Conservation (phyloP, 2,329 filamentous ascomycete genomes). For the Atkinsonella hypoxylon region DNA sequence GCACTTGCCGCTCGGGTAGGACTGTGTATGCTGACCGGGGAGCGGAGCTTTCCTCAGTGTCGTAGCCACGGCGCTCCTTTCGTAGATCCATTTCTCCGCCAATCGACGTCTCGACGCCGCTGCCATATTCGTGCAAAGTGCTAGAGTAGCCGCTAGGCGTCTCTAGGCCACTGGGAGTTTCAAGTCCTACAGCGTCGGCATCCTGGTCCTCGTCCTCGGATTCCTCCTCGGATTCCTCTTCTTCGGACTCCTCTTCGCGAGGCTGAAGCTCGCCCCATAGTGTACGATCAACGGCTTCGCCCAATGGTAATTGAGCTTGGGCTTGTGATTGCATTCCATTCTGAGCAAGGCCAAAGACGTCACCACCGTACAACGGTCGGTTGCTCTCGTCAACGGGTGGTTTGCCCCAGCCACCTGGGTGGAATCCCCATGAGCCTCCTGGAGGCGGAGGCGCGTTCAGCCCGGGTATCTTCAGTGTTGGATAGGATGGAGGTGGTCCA, state of each 20-base stretch:
- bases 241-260: slow-evolving; percentile 61
- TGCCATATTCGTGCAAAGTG: slow-evolving; percentile 66
- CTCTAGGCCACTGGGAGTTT: slow-evolving; percentile 66
- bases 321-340: slow-evolving; percentile 26
- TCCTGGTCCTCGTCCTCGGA: slow-evolving; percentile 37
- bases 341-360: slow-evolving; percentile 71
- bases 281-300: slow-evolving; percentile 73
- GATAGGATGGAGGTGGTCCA: slow-evolving; percentile 87
- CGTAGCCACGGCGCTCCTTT: slow-evolving; percentile 68
- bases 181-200: slow-evolving; percentile 51
- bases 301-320: slow-evolving; percentile 31
- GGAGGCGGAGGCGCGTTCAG: slow-evolving; percentile 86
- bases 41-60: slow-evolving; percentile 68
- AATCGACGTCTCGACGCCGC: slow-evolving; percentile 59
- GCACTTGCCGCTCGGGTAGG: slow-evolving; percentile 75
- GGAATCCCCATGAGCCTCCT: slow-evolving; percentile 87
- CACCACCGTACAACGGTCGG: slow-evolving; percentile 80
- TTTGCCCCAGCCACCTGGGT: slow-evolving; percentile 91
- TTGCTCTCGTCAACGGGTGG: slow-evolving; percentile 92
- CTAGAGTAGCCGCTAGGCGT: slow-evolving; percentile 74
- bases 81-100: slow-evolving; percentile 83
- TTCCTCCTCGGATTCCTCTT: slow-evolving; percentile 36
- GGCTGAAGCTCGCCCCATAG: slow-evolving; percentile 89
- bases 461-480: slow-evolving; percentile 86
- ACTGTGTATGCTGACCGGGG: slow-evolving; percentile 80